Evolutionary conservation across 108 stramenopile genomes (phyloP), one percentile per base, ranked within the genome.

Genomic region (Heterococcus sp.): DNA sequence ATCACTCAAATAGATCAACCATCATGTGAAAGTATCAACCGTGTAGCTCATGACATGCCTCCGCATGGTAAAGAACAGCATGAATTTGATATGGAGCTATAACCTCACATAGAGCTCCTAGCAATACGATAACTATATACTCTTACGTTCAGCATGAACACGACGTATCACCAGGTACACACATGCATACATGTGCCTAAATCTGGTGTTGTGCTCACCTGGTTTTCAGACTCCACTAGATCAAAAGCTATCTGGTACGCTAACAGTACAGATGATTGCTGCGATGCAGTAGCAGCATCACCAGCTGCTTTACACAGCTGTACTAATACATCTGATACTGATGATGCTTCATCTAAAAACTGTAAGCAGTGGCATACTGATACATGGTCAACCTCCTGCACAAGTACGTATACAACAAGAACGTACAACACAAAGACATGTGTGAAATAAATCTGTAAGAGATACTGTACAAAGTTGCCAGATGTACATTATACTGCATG

Each of bases 181-280:
- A 58, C 46, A 14, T 21, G 21, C 46, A 58, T 58, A 58, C 46
- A 21, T 58, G 21, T 21, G 46, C 46, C 8, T 58, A 58, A 58
- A 21, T 21, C 8, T 58, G 21, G 14, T 21, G 14, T 58, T 21
- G 8, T 58, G 8, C 46, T 58, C 46, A 4, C 71, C 3, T 72
- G 11, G 71, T 72, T 32, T 8, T 2, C 78, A 21, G 83, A 83
- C 37, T 84, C 83, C 0, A 83, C 77, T 8, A 84, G 74, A 76
- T 87, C 86, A 79, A 99, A 99, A 73, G 93, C 95, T 3, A 96
- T 87, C 85, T 99, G 98, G 76, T 94, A 94, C 29, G 94, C 96
- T 80, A 97, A 73, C 66, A 99, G 90, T 33, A 90, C 86, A 74
- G 92, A 88, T 32, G 93, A 92, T 8, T 88, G 87, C 5, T 87